Evolutionary conservation across 176 grass and related monocot species (phyloP).

Genomic region (Carex cristatella): DNA sequence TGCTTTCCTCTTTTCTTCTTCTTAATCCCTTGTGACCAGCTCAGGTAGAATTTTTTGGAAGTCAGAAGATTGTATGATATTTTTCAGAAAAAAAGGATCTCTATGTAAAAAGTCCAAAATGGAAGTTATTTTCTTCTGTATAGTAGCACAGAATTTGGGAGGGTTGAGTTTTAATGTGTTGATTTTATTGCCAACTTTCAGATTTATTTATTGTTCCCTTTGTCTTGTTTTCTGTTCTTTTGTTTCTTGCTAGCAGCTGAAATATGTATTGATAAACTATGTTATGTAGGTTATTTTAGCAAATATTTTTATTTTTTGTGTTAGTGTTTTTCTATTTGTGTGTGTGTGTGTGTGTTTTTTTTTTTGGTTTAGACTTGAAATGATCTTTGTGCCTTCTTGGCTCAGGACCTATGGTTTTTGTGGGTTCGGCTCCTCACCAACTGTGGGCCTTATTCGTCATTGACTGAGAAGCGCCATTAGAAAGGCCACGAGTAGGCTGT

Average conservation of each 20-base stretch:
- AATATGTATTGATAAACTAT: constrained; percentile 14
- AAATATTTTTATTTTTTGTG: neutral
- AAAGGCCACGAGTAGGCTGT: no score
- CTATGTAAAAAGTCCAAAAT: constrained; percentile 13
- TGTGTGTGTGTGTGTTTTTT: neutral
- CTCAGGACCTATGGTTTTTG: neutral
- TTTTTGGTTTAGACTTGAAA: neutral
- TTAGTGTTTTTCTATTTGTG: neutral
- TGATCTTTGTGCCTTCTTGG: neutral
- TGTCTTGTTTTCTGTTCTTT: neutral
- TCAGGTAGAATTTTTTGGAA: constrained; percentile 19
- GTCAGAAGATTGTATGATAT: constrained; percentile 26
- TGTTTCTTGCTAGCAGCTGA: neutral
- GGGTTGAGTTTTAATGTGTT: constrained; percentile 4
- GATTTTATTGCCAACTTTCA: neutral
- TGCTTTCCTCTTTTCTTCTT: neutral
- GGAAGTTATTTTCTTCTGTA: constrained; percentile 15
- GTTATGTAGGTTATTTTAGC: neutral
- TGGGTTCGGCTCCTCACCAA: neutral
- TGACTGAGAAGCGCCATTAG: neutral
- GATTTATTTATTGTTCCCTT: constrained; percentile 5
- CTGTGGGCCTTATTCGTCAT: neutral
- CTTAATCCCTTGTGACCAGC: constrained; percentile 16
- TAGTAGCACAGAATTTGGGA: constrained; percentile 11
- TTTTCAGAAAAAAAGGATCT: neutral